Evolutionary conservation across 176 grass and related monocot genomes (phyloP), one percentile per base, ranked within the genome.

Genomic region (Chrysopogon serrulatus): DNA sequence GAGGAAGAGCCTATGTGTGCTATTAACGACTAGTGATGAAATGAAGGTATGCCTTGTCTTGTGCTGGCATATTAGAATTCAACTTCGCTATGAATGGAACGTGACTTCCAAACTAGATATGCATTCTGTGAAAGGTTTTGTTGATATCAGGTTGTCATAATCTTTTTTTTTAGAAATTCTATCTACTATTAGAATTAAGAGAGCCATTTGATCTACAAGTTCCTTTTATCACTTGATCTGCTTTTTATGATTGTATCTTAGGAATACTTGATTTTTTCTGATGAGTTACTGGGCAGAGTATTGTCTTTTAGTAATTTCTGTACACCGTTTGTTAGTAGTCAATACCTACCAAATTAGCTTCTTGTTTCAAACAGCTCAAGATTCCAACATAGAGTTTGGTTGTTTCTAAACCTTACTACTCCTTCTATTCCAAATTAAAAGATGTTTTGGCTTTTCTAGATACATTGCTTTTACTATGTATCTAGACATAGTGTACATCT

Each of bases 381-480:
- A 65, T 18, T 65, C 45, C 43, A 81, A 67, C 21, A 74, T 42
- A 19, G 24, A 33, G 57, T 81, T 36, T 56, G 40, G 33, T 21
- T 80, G 43, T 43, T 72, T 47, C 39, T 73, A 43, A 57, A 82
- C 17, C 37, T 45, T 73, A 28, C 16, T 86, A 49, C 45, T 60
- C n/a, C n/a, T n/a, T n/a, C n/a, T n/a, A n/a, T n/a, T n/a, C n/a
- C n/a, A n/a, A n/a, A n/a, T n/a, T n/a, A n/a, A n/a, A n/a, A n/a
- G n/a, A n/a, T n/a, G n/a, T n/a, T n/a, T n/a, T n/a, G n/a, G n/a
- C n/a, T n/a, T n/a, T n/a, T n/a, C n/a, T n/a, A n/a, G n/a, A n/a
- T n/a, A n/a, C n/a, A n/a, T n/a, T n/a, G n/a, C n/a, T n/a, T n/a
- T n/a, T n/a, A n/a, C n/a, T n/a, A n/a, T n/a, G n/a, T n/a, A n/a